Evolutionary conservation across 352 stramenopile genomes (phyloP).

Genomic region (Phytophthora cactorum): DNA sequence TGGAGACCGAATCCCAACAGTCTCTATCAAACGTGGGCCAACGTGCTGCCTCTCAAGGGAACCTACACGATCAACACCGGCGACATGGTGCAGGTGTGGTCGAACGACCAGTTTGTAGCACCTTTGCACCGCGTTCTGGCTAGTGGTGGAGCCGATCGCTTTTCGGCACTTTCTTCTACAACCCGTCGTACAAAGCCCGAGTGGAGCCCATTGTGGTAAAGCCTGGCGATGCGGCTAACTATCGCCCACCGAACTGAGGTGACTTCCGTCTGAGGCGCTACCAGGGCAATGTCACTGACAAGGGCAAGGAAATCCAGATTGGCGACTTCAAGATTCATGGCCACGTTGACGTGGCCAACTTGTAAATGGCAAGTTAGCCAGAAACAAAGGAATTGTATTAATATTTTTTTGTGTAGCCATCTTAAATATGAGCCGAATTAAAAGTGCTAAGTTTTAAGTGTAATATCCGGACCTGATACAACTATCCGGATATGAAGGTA

Average conservation of each 20-base stretch:
- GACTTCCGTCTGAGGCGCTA: slow-evolving; percentile 90
- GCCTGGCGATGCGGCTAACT: slow-evolving; percentile 45
- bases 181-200: slow-evolving; percentile 55
- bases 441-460: too few species aligned
- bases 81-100: slow-evolving; percentile 69
- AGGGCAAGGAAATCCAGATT: slow-evolving; percentile 94
- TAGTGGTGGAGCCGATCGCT: slow-evolving; percentile 34
- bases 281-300: slow-evolving; percentile 88
- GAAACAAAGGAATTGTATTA: too few species aligned
- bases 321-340: slow-evolving; percentile 58
- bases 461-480: not conserved
- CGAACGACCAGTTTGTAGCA: slow-evolving; percentile 58
- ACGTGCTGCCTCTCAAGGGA: slow-evolving; percentile 43
- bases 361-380: not conserved
- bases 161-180: slow-evolving; percentile 70
- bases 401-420: not conserved
- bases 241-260: slow-evolving; percentile 82
- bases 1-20: slow-evolving; percentile 10
- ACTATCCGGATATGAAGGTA: not conserved
- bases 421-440: not conserved
- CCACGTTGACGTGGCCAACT: slow-evolving; percentile 20
- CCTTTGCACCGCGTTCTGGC: slow-evolving; percentile 61
- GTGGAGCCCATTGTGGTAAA: slow-evolving; percentile 66
- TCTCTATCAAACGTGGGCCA: slow-evolving; percentile 42
- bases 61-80: slow-evolving; percentile 72